phyloP scores from a whole-genome alignment of 1,284 basidiomycete species.

The Rugosomyces carneus region DNA sequence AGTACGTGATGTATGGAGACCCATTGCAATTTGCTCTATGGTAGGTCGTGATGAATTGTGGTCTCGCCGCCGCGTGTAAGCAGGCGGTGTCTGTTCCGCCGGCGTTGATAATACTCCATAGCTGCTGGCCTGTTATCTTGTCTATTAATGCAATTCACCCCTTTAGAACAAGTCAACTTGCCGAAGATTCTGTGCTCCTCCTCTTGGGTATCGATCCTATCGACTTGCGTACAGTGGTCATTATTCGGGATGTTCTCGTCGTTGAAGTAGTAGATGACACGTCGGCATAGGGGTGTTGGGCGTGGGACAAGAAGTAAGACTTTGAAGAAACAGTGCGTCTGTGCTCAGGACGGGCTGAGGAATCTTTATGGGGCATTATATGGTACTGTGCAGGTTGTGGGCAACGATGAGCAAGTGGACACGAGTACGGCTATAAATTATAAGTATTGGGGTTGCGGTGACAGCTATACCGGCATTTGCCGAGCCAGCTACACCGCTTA shows the following conservation, averaged over 20 bases:
- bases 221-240: conserved; percentile 38
- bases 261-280: conserved; percentile 12
- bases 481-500: too few species aligned
- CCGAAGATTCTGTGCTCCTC: conserved; percentile 25
- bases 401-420: too few species aligned
- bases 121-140: conserved; percentile 8
- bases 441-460: too few species aligned
- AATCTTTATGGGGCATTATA: conserved; percentile 12
- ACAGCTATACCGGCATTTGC: too few species aligned
- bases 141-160: background rate
- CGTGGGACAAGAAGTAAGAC: conserved; percentile 6
- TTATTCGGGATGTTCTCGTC: conserved; percentile 34
- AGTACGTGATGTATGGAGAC: conserved; percentile 65
- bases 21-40: conserved; percentile 71
- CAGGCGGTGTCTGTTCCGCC: conserved; percentile 32
- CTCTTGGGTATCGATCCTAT: conserved; percentile 29
- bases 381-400: too few species aligned
- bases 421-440: too few species aligned
- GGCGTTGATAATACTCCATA: conserved; percentile 49
- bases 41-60: conserved; percentile 47
- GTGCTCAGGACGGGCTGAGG: conserved; percentile 16
- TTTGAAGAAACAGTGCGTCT: conserved; percentile 13
- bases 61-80: conserved; percentile 32
- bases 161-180: conserved; percentile 19
- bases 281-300: conserved; percentile 7